phyloP scores from a whole-genome alignment of 768 basidiomycete genomes.

The Thelephora aurantiotincta region DNA sequence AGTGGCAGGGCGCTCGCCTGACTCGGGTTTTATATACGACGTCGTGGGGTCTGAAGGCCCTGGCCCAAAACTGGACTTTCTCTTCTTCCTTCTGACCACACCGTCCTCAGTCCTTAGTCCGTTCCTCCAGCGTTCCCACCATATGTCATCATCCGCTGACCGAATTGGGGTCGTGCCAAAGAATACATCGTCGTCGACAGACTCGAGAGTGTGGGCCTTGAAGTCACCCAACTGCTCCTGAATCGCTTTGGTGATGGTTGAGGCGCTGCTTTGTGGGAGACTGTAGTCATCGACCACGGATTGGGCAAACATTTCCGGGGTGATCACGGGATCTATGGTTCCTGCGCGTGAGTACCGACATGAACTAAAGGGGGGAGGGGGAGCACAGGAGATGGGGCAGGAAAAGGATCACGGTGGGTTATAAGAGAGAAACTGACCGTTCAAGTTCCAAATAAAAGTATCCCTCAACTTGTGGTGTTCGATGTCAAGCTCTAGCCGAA shows the following conservation, averaged over 20 bases:
- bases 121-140: constrained; percentile 68
- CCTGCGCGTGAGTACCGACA: background rate
- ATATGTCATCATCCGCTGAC: constrained; percentile 23
- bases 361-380: background rate
- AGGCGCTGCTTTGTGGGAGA: constrained; percentile 50
- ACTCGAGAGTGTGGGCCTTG: constrained; percentile 46
- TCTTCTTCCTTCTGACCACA: constrained; percentile 8
- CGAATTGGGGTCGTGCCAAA: constrained; percentile 11
- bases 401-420: no score
- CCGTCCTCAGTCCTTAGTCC: constrained; percentile 23
- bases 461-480: constrained; percentile 91
- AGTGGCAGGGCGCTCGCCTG: constrained; percentile 27
- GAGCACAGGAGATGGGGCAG: background rate
- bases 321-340: constrained; percentile 69
- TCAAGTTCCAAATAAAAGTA: constrained; percentile 94
- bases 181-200: constrained; percentile 26
- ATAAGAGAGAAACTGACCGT: constrained; percentile 39
- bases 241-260: constrained; percentile 65
- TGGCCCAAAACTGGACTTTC: constrained; percentile 1
- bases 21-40: background rate
- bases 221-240: constrained; percentile 80
- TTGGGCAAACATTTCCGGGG: constrained; percentile 83
- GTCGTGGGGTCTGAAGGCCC: no score
- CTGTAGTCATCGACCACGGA: constrained; percentile 84
- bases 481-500: constrained; percentile 92